Base-by-base conservation (phyloP, 768 basidiomycete genomes). In the Macrolepiota fuliginosa region DNA sequence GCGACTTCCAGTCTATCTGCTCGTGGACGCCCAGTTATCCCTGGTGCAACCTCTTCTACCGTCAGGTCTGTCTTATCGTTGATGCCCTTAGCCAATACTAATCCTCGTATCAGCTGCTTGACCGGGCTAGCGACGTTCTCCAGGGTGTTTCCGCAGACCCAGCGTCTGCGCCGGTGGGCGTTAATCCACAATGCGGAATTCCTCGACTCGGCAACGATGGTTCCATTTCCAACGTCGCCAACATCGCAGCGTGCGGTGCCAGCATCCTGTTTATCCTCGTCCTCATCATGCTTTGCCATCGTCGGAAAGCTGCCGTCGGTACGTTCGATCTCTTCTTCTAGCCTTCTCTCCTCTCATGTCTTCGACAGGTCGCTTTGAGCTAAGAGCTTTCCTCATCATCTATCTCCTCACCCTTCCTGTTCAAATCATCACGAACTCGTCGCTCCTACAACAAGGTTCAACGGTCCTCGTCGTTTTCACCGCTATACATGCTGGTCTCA, bases 31-130 rank as follows among this genome's bases (percentile, higher is more conserved):
- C 92, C 1, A 91, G 89, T 50, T 90, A 96, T 70, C 85, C 95
- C 0, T 91, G 92, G 86, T 98, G 96, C 77, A 97, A 97, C 71
- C 87, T 97, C 67, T 96, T 96, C 77, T 94, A 94, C 76, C 84
- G 84, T 62, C 94, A 96, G 80, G 88, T 94, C 22, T 66, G 77
- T 27, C 32, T 42, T 53, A 5, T 32, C 11, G 40, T 58, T 59
- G n/a, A 68, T 71, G 77, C 69, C 65, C 61, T 61, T 49, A 47
- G 42, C 51, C 47, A 22, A 36, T 56, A 29, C n/a, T 15, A 3
- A 36, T 53, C 2, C 13, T 29, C 2, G 9, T 49, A 10, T n/a
- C 47, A 85, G 83, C 71, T 81, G 9, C 77, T 66, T 71, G 69
- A 75, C 56, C 64, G 67, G 52, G 66, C 77, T 45, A 63, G 66